Evolutionary conservation across 768 basidiomycete genomes (phyloP), one percentile per base, ranked within the genome.

Genomic region (Saitozyma sp.): DNA sequence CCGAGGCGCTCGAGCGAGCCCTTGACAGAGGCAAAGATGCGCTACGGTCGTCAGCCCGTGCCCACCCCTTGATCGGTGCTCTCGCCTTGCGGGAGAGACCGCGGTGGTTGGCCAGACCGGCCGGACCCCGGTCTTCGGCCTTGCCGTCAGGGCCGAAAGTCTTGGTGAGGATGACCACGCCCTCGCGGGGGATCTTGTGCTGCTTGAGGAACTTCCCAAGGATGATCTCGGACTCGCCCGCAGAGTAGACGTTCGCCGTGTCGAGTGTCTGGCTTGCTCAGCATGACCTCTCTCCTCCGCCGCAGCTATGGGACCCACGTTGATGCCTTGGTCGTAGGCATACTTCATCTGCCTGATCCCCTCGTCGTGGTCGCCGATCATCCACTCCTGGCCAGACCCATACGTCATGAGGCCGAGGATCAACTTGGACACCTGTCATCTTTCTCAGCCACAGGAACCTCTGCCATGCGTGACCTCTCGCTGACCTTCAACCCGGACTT

Each of bases 111-210:
- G 58, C 58, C 55, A 58, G 61, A 17, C 73, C 73, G 1, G 73
- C 73, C 38, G 73, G 73, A 19, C 73, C 73, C 48, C 66, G 52
- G 19, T 62, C 68, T 50, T 70, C 70, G 11, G 56, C 43, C 8
- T 61, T 67, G 3, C 68, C 72, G 50, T 67, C 67, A 0, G 67
- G 54, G 17, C 58, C 61, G 50, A 64, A 70, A 0, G 68, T 87
- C 80, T 91, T 90, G 50, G 89, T 89, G 82, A 90, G 83, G n/a
- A 91, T 85, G n/a, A 91, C 89, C 46, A 91, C 86, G 66, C 87
- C 85, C 17, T 87, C 86, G 2, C 89, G 84, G 40, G 88, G 88
- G 11, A 90, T 82, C 14, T 86, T 75, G 67, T 85, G 83, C 64
- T 86, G 73, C 69, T 88, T 88, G 80, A 91, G 86, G 9, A 87